phyloP scores from a whole-genome alignment of 805 yeast species.

The Sporopachydermia quercuum region DNA sequence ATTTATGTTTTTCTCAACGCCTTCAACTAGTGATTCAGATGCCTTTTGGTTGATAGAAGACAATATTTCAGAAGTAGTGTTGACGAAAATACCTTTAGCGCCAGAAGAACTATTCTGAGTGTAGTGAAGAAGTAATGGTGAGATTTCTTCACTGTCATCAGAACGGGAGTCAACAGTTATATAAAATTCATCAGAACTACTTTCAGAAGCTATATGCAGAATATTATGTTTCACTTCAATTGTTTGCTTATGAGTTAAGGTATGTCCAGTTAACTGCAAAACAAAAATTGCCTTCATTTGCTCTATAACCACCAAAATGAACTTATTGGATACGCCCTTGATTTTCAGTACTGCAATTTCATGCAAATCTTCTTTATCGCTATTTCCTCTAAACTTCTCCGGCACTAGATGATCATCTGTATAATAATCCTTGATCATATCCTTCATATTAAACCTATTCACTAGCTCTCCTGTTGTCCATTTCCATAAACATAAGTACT shows the following conservation, averaged over 20 bases:
- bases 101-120: conserved; percentile 13
- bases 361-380: conserved; percentile 26
- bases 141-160: conserved; percentile 12
- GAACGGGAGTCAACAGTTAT: conserved; percentile 18
- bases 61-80: conserved; percentile 14
- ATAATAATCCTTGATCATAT: conserved; percentile 27
- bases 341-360: conserved; percentile 41
- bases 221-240: conserved; percentile 24
- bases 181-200: conserved; percentile 7
- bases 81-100: conserved; percentile 12
- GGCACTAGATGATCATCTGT: conserved; percentile 49
- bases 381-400: conserved; percentile 38
- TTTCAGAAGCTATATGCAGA: conserved; percentile 13
- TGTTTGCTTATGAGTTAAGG: conserved; percentile 10
- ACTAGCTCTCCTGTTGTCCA: conserved; percentile 47
- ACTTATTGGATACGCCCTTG: conserved; percentile 18
- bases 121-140: conserved; percentile 16
- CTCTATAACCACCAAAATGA: conserved; percentile 28
- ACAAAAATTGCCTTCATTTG: conserved; percentile 32
- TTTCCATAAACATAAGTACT: conserved; percentile 57
- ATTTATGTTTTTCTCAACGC: conserved; percentile 22
- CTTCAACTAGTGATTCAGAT: conserved; percentile 19
- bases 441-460: conserved; percentile 33
- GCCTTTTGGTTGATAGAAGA: conserved; percentile 16
- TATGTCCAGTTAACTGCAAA: conserved; percentile 12